Conservation (phyloP, 129 eudicot species). For the Flaveria robusta region DNA sequence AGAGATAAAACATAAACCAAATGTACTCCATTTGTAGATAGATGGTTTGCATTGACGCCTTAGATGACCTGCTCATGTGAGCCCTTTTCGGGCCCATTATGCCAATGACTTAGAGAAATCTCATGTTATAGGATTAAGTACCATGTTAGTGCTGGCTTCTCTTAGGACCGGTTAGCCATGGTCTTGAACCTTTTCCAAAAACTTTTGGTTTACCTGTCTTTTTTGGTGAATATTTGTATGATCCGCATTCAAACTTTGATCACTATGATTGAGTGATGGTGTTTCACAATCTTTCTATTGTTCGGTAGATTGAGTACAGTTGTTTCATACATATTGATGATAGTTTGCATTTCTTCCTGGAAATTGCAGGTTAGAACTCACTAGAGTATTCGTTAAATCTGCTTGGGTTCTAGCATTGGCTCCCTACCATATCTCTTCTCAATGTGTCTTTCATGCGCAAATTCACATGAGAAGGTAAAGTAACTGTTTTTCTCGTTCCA, state of each 20-base stretch:
- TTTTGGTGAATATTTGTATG: slow-evolving; percentile 10
- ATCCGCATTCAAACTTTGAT: neutral
- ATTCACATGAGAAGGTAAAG: slow-evolving; percentile 51
- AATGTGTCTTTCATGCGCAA: slow-evolving; percentile 41
- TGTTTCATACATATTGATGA: slow-evolving; percentile 8
- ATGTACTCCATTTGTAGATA: neutral
- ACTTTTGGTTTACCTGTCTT: neutral
- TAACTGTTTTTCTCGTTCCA: slow-evolving; percentile 7
- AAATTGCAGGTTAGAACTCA: slow-evolving; percentile 70
- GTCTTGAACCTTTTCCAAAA: neutral
- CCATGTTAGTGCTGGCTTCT: neutral
- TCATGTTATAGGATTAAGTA: neutral
- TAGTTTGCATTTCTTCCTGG: slow-evolving; percentile 24
- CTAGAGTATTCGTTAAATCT: slow-evolving; percentile 50
- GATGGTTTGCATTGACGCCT: neutral
- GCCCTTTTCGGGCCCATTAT: neutral
- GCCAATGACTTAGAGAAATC: neutral
- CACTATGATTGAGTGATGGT: neutral
- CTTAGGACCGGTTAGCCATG: neutral
- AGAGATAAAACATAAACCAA: neutral
- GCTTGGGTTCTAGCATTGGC: slow-evolving; percentile 56
- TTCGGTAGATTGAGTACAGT: neutral
- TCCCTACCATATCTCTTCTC: slow-evolving; percentile 50
- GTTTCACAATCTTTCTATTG: neutral
- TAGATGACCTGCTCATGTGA: neutral